phyloP scores from a whole-genome alignment of 78 protist genomes.

The Dictyostelium firmibasis region DNA sequence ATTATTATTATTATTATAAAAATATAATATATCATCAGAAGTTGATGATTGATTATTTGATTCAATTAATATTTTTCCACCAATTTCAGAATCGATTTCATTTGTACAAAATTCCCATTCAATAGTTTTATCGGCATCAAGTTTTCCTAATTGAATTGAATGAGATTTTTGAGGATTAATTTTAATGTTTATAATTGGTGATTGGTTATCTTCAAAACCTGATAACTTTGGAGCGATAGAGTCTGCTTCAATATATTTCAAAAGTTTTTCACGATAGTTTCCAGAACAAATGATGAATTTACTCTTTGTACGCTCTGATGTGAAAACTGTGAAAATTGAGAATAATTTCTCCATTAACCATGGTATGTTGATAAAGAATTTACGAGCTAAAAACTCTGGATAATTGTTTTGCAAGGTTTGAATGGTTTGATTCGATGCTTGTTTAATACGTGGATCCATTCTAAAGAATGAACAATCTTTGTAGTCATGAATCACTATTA shows the following conservation, averaged over 20 bases:
- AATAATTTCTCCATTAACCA: conserved; percentile 23
- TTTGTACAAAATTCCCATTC: conserved; percentile 45
- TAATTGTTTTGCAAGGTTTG: conserved; percentile 33
- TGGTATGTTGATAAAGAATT: conserved; percentile 44
- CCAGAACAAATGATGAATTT: conserved; percentile 33
- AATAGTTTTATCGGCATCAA: conserved; percentile 3
- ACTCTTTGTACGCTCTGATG: conserved; percentile 35
- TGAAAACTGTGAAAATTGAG: background rate
- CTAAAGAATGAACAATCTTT: conserved; percentile 47
- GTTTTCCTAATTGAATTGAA: background rate
- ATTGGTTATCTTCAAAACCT: background rate
- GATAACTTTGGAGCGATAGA: background rate
- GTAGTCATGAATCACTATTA: conserved; percentile 59
- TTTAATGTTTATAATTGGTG: background rate
- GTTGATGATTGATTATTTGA: background rate
- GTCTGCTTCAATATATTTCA: conserved; percentile 22
- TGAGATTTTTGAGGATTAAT: background rate
- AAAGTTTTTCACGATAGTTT: conserved; percentile 9
- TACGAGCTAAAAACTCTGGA: conserved; percentile 42
- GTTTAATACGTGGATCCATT: conserved; percentile 33
- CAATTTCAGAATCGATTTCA: background rate
- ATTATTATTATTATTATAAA: background rate
- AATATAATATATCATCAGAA: background rate
- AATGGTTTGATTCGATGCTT: conserved; percentile 10
- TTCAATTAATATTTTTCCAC: background rate